Percentiles rank a stretch among this genome's conserved stretches.
These are phyloP conservation scores for Xerocomellus chrysenteron DNA, from an alignment of 768 basidiomycete genomes.

Conservation along the genomic window DNA sequence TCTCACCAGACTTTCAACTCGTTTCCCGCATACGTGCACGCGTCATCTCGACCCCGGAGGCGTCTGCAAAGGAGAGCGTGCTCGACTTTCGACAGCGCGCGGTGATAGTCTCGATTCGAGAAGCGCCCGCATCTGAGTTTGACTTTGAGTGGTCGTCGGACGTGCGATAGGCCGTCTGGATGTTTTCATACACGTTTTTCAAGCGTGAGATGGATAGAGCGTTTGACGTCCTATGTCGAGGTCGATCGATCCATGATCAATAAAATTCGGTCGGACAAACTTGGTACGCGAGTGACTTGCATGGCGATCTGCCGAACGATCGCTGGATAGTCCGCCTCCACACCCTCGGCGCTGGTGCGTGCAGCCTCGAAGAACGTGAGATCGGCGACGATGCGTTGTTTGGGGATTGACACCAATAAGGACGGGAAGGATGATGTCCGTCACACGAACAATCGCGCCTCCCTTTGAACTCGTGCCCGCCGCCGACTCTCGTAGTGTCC, in stretches of 20 bases:
- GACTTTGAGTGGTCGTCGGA: constrained; percentile 41
- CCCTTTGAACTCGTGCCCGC: not conserved
- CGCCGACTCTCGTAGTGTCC: not conserved
- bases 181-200: constrained; percentile 43
- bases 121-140: not conserved
- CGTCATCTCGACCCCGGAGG: constrained; percentile 62
- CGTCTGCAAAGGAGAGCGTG: constrained; percentile 65
- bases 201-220: constrained; percentile 17
- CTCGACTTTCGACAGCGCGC: constrained; percentile 67
- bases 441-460: constrained; percentile 39
- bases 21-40: constrained; percentile 25
- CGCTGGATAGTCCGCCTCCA: constrained; percentile 35
- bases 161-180: constrained; percentile 52
- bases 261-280: not conserved
- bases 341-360: constrained; percentile 4
- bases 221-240: constrained; percentile 9
- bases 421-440: constrained; percentile 45
- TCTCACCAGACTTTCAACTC: no score
- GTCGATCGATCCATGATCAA: not conserved
- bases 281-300: constrained; percentile 5
- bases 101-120: constrained; percentile 42
- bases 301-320: constrained; percentile 35
- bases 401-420: constrained; percentile 70
- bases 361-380: constrained; percentile 42
- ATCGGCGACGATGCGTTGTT: constrained; percentile 61